phyloP scores from a whole-genome alignment of 176 grass and related monocot species.

The Aegilops umbellulata region DNA sequence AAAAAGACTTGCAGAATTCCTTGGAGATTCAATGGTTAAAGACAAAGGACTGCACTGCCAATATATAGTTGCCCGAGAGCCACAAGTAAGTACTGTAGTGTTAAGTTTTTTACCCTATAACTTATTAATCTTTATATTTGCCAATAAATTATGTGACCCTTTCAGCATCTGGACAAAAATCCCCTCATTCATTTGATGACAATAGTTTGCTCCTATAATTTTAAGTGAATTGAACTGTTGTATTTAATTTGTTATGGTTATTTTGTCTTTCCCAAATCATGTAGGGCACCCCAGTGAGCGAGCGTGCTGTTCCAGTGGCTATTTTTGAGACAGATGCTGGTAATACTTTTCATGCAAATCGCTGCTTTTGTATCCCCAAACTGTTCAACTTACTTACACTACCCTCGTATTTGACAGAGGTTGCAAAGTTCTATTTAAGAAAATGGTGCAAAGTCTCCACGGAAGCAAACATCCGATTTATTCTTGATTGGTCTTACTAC shows the following conservation, averaged over 20 bases:
- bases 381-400: slow-evolving; percentile 33
- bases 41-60: slow-evolving; percentile 97
- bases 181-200: slow-evolving; percentile 19
- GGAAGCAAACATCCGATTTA: slow-evolving; percentile 70
- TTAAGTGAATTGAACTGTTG: slow-evolving; percentile 17
- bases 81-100: slow-evolving; percentile 64
- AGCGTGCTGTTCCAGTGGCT: slow-evolving; percentile 89
- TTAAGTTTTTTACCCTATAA: neutral
- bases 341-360: slow-evolving; percentile 31
- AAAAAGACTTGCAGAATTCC: slow-evolving; percentile 86
- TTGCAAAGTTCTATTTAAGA: slow-evolving; percentile 79
- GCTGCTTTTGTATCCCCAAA: slow-evolving; percentile 20
- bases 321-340: slow-evolving; percentile 96
- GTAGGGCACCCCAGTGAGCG: slow-evolving; percentile 96
- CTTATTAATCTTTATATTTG: neutral
- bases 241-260: slow-evolving; percentile 14
- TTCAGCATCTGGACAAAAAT: slow-evolving; percentile 13
- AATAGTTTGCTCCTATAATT: slow-evolving; percentile 26
- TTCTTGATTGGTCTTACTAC: slow-evolving; percentile 98
- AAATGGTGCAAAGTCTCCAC: slow-evolving; percentile 96
- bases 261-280: slow-evolving; percentile 50
- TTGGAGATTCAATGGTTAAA: slow-evolving; percentile 93
- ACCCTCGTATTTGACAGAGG: slow-evolving; percentile 34
- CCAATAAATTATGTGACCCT: slow-evolving; percentile 2
- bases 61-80: slow-evolving; percentile 88